phyloP scores from a whole-genome alignment of 768 basidiomycete species.

The Brasilioporus rufonigricans region DNA sequence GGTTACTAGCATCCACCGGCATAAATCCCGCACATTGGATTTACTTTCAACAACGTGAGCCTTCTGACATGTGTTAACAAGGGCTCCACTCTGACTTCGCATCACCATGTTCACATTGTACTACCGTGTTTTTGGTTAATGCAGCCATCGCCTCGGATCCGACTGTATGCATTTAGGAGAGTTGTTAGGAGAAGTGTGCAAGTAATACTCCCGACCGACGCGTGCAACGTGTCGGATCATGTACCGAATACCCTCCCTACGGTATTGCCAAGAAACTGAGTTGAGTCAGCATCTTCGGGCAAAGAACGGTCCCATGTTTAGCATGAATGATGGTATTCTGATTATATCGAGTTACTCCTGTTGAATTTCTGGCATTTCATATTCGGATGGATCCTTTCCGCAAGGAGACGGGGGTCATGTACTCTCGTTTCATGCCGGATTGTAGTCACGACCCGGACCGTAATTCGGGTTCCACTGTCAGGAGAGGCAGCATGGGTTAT shows the following conservation, averaged over 20 bases:
- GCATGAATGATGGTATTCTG: conserved; percentile 1
- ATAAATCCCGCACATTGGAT: conserved; percentile 45
- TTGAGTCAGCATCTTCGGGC: neutral
- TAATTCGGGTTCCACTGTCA: neutral
- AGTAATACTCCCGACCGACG: neutral
- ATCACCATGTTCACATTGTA: neutral
- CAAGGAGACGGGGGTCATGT: neutral
- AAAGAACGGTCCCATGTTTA: neutral
- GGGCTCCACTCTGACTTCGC: neutral
- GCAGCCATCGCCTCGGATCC: conserved; percentile 33
- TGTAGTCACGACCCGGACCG: neutral
- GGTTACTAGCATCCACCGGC: conserved; percentile 41
- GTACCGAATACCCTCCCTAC: neutral
- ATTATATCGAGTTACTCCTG: neutral
- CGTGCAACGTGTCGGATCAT: neutral
- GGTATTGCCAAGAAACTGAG: neutral
- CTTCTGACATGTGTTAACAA: neutral
- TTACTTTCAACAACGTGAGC: conserved; percentile 47
- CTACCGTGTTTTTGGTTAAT: conserved; percentile 2
- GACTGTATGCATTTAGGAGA: conserved; percentile 28
- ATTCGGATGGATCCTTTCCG: neutral
- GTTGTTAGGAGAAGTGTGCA: neutral
- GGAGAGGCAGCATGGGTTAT: neutral
- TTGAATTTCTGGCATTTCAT: neutral
- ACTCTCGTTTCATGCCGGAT: neutral